Evolutionary conservation across 148 eudicot genomes (phyloP).

Genomic region (Pouteria glomerata): DNA sequence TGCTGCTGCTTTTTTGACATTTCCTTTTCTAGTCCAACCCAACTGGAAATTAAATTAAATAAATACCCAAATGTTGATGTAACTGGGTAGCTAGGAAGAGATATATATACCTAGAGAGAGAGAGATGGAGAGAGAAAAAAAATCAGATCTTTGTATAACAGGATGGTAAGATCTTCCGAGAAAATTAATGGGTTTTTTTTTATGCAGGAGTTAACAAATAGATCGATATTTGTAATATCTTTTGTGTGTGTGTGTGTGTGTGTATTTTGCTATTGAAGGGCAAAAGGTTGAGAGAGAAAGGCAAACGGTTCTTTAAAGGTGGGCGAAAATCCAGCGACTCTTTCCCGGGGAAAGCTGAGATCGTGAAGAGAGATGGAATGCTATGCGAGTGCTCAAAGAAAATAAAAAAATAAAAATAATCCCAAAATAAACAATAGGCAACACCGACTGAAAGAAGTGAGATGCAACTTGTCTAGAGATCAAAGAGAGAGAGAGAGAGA

Average conservation of each 20-base stretch:
- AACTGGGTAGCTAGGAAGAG: too few species aligned
- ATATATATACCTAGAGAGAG: too few species aligned
- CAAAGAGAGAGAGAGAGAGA: background rate
- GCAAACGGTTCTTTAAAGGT: slow-evolving; percentile 3
- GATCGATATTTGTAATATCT: too few species aligned
- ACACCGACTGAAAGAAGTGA: background rate
- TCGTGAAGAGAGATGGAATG: slow-evolving; percentile 10
- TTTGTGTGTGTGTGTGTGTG: background rate
- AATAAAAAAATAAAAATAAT: background rate
- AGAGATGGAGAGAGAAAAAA: background rate
- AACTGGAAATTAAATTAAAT: background rate
- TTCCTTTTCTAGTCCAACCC: slow-evolving; percentile 3
- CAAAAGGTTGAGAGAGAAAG: background rate
- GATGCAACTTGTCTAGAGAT: background rate
- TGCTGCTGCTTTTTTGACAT: too few species aligned
- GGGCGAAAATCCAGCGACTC: background rate
- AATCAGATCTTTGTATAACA: background rate
- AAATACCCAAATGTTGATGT: background rate
- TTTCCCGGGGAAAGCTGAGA: slow-evolving; percentile 11
- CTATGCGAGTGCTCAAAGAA: background rate
- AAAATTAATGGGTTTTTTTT: slow-evolving; percentile 7
- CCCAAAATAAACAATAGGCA: background rate
- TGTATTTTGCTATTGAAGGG: background rate
- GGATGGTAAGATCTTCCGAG: too few species aligned
- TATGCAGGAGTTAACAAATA: background rate